These are phyloP conservation scores for Pseudoturritis turrita DNA, from an alignment of 345 rosid genomes.

Conservation along the genomic window DNA sequence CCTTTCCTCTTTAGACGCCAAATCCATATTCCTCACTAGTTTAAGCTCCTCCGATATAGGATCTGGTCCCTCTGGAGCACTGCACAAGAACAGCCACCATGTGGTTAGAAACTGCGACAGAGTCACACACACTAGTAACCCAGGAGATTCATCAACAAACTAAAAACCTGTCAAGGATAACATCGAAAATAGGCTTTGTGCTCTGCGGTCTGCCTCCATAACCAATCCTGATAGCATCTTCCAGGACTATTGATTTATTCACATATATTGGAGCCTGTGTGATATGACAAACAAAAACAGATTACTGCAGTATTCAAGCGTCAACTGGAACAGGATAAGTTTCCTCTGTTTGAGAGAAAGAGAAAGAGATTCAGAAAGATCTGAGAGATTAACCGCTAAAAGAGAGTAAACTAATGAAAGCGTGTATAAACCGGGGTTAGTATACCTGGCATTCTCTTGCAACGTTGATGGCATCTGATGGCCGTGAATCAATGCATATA, in stretches of 20 bases:
- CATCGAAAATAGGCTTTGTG: slow-evolving; percentile 59
- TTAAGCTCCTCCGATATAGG: slow-evolving; percentile 63
- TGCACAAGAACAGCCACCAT: slow-evolving; percentile 35
- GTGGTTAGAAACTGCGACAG: slow-evolving; percentile 26
- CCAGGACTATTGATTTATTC: slow-evolving; percentile 64
- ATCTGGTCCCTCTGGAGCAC: slow-evolving; percentile 83
- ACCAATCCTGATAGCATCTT: slow-evolving; percentile 75
- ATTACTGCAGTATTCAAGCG: not conserved
- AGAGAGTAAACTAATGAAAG: not conserved
- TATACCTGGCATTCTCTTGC: slow-evolving; percentile 44
- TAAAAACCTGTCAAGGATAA: slow-evolving; percentile 70
- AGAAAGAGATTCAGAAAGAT: not conserved
- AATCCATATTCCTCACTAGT: slow-evolving; percentile 57
- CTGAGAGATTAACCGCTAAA: not conserved
- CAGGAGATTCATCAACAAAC: slow-evolving; percentile 2
- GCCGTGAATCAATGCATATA: slow-evolving; percentile 65
- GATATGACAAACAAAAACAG: slow-evolving; percentile 3
- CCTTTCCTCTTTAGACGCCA: slow-evolving; percentile 77
- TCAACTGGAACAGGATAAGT: not conserved
- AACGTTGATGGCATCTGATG: slow-evolving; percentile 89
- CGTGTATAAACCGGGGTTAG: not conserved
- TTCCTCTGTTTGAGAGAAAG: not conserved
- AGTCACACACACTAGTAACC: not conserved
- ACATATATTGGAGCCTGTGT: slow-evolving; percentile 94
- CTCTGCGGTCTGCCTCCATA: slow-evolving; percentile 52